phyloP scores from a whole-genome alignment of 768 basidiomycete genomes.

The Psilocybe tampanensis region DNA sequence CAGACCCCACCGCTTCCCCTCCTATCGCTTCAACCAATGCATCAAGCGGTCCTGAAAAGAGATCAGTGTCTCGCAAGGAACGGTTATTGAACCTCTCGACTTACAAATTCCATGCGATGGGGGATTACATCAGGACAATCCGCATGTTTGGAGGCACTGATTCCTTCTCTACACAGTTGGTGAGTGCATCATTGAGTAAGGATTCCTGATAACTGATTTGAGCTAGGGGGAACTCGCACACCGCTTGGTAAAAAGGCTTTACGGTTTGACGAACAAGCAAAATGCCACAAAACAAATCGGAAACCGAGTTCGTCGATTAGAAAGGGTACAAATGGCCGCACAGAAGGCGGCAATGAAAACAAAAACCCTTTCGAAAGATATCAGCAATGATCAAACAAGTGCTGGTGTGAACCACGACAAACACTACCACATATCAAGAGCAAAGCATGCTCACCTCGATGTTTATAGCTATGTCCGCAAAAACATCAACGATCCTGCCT shows the following conservation, averaged over 20 bases:
- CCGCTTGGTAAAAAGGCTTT: slow-evolving; percentile 36
- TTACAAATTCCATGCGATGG: slow-evolving; percentile 42
- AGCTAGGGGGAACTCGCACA: slow-evolving; percentile 49
- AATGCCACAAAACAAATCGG: slow-evolving; percentile 4
- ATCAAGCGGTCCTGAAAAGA: no score
- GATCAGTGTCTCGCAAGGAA: slow-evolving; percentile 2
- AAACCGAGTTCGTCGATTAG: background rate
- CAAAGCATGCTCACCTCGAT: no score
- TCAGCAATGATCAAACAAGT: no score
- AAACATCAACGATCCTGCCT: no score
- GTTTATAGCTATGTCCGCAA: no score
- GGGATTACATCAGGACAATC: slow-evolving; percentile 35
- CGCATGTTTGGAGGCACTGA: slow-evolving; percentile 36
- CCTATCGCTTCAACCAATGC: no score
- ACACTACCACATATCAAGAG: no score
- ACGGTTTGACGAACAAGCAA: slow-evolving; percentile 36
- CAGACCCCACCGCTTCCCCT: no score
- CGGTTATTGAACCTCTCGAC: slow-evolving; percentile 31
- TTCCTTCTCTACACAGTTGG: slow-evolving; percentile 41
- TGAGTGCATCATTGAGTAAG: slow-evolving; percentile 18
- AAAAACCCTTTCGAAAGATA: no score
- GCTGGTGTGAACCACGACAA: no score
- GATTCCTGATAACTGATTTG: background rate
- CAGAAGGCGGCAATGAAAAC: no score
- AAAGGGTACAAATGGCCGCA: no score